A percentile compares a stretch with the other conserved stretches of the same genome.
These are phyloP conservation scores for Eimeria praecox DNA, from an alignment of 169 alveolate species.

Conservation along the genomic window DNA sequence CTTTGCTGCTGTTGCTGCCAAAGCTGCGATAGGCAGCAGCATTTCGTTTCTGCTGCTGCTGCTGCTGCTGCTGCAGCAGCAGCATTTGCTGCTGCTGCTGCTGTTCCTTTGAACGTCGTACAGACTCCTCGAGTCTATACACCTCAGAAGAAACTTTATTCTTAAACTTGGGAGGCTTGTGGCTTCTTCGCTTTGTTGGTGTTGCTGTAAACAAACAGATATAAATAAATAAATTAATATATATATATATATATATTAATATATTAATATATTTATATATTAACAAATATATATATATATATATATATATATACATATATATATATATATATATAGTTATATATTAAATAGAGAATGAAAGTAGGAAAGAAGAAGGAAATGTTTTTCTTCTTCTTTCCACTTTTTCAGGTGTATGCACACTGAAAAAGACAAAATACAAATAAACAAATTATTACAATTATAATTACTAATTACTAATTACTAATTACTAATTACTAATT, in stretches of 20 bases:
- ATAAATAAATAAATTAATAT: too few species aligned
- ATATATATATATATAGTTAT: too few species aligned
- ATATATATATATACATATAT: neutral
- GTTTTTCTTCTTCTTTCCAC: neutral
- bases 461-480: neutral
- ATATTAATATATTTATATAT: too few species aligned
- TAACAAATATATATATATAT: too few species aligned
- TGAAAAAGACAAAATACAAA: too few species aligned
- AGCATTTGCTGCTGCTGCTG: too few species aligned
- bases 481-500: too few species aligned
- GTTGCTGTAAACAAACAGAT: too few species aligned
- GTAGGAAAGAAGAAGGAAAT: neutral
- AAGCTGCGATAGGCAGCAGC: neutral
- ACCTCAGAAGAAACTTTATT: neutral
- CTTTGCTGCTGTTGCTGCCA: conserved; percentile 13
- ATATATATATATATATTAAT: too few species aligned
- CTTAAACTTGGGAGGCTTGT: too few species aligned
- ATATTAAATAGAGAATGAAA: too few species aligned
- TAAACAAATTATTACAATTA: neutral
- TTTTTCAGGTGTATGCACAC: neutral
- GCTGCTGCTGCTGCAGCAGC: neutral
- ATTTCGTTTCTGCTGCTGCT: neutral
- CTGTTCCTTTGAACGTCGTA: conserved; percentile 1
- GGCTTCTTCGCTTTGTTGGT: neutral
- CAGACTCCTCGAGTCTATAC: neutral